Evolutionary conservation across 1,139 yeast genomes (phyloP).

Genomic region (Saccharomycopsis phalli): DNA sequence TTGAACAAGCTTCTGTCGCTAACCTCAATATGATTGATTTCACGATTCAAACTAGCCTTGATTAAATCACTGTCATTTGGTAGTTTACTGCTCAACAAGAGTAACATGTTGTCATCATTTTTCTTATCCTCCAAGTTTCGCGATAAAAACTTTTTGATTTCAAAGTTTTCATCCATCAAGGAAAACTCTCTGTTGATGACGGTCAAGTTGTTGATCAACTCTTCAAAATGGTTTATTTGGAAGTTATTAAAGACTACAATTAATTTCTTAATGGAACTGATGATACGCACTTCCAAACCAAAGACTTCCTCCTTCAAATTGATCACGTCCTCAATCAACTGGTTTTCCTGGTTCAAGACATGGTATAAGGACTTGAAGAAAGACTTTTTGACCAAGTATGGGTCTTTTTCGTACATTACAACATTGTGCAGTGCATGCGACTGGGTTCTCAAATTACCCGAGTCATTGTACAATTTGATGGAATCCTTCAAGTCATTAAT

Average conservation of each 20-base stretch:
- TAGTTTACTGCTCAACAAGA: constrained; percentile 17
- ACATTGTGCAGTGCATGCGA: background rate
- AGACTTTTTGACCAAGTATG: constrained; percentile 18
- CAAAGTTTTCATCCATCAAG: constrained; percentile 16
- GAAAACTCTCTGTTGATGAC: constrained; percentile 15
- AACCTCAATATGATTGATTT: constrained; percentile 10
- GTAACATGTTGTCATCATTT: constrained; percentile 12
- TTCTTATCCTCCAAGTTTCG: constrained; percentile 7
- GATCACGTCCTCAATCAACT: constrained; percentile 13
- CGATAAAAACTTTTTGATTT: constrained; percentile 17
- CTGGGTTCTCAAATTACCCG: constrained; percentile 6
- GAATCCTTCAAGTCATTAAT: constrained; percentile 16
- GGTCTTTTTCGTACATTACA: constrained; percentile 18
- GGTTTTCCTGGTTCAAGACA: constrained; percentile 12
- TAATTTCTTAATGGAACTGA: constrained; percentile 15
- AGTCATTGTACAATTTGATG: constrained; percentile 9
- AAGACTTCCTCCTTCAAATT: constrained; percentile 18
- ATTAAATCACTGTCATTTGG: constrained; percentile 15
- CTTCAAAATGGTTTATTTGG: constrained; percentile 18
- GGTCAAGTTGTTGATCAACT: constrained; percentile 14
- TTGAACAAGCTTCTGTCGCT: constrained; percentile 10
- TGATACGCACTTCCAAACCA: constrained; percentile 14
- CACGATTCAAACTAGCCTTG: constrained; percentile 8
- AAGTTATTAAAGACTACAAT: constrained; percentile 17
- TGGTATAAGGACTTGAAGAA: constrained; percentile 19